A percentile compares a stretch with the other conserved stretches of the same genome.
Evolutionary conservation across 768 basidiomycete species (phyloP).

Genomic region (Xerocomellus amylosporus): DNA sequence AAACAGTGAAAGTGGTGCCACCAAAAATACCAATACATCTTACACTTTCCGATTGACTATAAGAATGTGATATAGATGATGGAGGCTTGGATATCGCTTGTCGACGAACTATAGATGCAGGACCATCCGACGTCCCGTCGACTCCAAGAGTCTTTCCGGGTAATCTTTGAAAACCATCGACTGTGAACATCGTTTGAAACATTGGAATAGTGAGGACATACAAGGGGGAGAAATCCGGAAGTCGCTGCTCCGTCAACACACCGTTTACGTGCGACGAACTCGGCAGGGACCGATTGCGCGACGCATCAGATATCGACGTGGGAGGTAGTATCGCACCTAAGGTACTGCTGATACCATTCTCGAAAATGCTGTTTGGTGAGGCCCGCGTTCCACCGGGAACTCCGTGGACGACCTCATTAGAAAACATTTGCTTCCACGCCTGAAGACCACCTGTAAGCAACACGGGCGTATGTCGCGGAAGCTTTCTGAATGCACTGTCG

Average conservation of each 20-base stretch:
- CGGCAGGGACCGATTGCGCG: slow-evolving; percentile 12
- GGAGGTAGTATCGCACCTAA: slow-evolving; percentile 26
- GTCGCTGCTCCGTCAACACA: slow-evolving; percentile 16
- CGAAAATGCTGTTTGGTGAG: slow-evolving; percentile 18
- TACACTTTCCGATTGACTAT: slow-evolving; percentile 52
- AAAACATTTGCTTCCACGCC: slow-evolving; percentile 69
- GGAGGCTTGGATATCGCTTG: slow-evolving; percentile 43
- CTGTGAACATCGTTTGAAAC: slow-evolving; percentile 10
- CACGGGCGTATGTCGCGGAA: slow-evolving; percentile 73
- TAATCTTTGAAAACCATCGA: slow-evolving; percentile 12
- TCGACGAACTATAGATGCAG: slow-evolving; percentile 31
- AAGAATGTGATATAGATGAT: slow-evolving; percentile 44
- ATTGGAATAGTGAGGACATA: slow-evolving; percentile 15
- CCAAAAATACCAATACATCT: slow-evolving; percentile 12
- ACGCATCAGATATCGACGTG: slow-evolving; percentile 12
- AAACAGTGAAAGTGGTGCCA: slow-evolving; percentile 14
- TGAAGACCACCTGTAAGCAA: slow-evolving; percentile 81
- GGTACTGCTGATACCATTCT: slow-evolving; percentile 28
- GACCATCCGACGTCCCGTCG: slow-evolving; percentile 13
- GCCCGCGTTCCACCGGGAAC: slow-evolving; percentile 13
- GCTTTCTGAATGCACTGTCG: slow-evolving; percentile 68
- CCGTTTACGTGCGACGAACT: slow-evolving; percentile 15
- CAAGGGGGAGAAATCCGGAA: slow-evolving; percentile 18
- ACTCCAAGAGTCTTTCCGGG: slow-evolving; percentile 13
- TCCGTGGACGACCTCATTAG: slow-evolving; percentile 37